Evolutionary conservation across 768 basidiomycete genomes (phyloP), one percentile per base, ranked within the genome.

Genomic region (Lactarius vividus): DNA sequence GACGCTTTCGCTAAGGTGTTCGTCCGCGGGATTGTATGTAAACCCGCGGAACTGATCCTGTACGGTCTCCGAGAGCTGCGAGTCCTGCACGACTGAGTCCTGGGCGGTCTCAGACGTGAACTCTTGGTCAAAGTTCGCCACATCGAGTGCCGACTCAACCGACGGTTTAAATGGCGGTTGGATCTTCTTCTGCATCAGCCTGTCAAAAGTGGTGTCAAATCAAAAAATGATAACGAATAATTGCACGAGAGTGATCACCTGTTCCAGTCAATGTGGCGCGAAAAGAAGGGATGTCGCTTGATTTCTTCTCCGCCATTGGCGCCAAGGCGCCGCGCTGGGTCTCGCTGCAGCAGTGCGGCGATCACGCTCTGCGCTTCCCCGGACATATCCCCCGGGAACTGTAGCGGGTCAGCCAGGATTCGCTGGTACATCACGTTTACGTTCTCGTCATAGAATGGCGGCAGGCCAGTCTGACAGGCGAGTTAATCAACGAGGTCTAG

Each of bases 381-480:
- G 1, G 89, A 82, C 79, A 98, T 90, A 71, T 98, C 96, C 13
- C 87, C 80, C 9, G 92, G 91, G 83, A 99, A 98, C 42, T 90
- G 83, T 42, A 99, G 85, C 1, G 96, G 96, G 73, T 99, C 96
- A 29, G 88, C 84, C 29, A 98, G 84, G 74, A 98, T 98, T 65
- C 96, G 89, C 76, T 95, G 91, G 75, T 96, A 96, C 95, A 96
- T 97, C 52, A 91, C 90, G 79, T 96, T 96, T 52, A 96, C 96
- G 75, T 98, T 97, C 76, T 99, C 96, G 72, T 98, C 96, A 76
- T 98, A 99, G 84, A 97, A 98, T 3, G 96, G 96, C 13, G 96
- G 97, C 18, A 99, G 85, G 40, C 96, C 96, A 6, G 96, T 93
- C 87, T 97, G 73, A 57, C 49, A 57, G 63, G 55, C 59, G 16